phyloP scores from a whole-genome alignment of 768 basidiomycete species.

The Panellus pusillus region DNA sequence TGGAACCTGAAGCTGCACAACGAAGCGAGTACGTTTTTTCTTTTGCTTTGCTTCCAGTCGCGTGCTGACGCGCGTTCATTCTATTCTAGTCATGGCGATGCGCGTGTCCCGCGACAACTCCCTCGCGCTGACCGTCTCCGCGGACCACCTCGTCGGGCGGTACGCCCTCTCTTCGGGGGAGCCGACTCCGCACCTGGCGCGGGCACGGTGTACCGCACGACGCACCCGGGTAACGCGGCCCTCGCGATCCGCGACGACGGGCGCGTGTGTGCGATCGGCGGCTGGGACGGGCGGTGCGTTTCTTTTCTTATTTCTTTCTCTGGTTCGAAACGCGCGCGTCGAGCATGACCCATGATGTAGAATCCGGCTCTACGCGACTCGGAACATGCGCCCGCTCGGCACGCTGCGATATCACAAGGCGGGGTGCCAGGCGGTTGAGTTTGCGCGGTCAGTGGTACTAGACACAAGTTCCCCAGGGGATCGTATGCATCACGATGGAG shows the following conservation, averaged over 20 bases:
- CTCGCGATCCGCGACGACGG: slow-evolving; percentile 77
- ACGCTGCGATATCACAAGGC: slow-evolving; percentile 81
- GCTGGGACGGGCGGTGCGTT: slow-evolving; percentile 91
- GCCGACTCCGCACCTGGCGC: no score
- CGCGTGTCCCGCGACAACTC: slow-evolving; percentile 56
- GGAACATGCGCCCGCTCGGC: slow-evolving; percentile 79
- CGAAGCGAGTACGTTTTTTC: slow-evolving; percentile 59
- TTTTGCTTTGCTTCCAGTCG: not conserved
- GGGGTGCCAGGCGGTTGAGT: slow-evolving; percentile 72
- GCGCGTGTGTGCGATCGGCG: slow-evolving; percentile 81
- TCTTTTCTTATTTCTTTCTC: not conserved
- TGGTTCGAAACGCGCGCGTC: no score
- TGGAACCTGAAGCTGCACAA: slow-evolving; percentile 70
- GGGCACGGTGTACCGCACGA: slow-evolving; percentile 57
- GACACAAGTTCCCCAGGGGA: no score
- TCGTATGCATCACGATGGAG: no score
- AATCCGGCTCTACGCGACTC: slow-evolving; percentile 80
- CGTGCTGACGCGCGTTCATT: no score
- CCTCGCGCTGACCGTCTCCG: slow-evolving; percentile 80
- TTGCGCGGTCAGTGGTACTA: slow-evolving; percentile 51
- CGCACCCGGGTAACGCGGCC: slow-evolving; percentile 76
- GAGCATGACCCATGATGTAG: no score
- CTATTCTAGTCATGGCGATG: slow-evolving; percentile 94
- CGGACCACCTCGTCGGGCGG: slow-evolving; percentile 73
- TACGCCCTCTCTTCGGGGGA: slow-evolving; percentile 50